Conservation (phyloP, 768 basidiomycete genomes). For the Mycena indigotica region DNA sequence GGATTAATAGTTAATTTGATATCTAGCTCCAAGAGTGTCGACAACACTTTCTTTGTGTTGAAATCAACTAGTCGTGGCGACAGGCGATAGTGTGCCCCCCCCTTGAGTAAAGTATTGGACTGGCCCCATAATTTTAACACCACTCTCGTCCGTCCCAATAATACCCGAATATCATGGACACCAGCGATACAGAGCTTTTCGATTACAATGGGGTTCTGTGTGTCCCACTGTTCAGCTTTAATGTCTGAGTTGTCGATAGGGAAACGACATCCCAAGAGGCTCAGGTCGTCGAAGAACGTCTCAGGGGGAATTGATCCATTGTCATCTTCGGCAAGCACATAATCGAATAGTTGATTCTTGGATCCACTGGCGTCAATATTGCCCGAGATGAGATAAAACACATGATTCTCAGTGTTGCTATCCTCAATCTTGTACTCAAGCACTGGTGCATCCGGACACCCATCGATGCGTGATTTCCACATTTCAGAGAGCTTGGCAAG, state of each 20-base stretch:
- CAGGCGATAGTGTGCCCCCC: slow-evolving; percentile 43
- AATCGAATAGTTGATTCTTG: slow-evolving; percentile 45
- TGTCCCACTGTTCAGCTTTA: slow-evolving; percentile 38
- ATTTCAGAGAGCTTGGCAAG: slow-evolving; percentile 46
- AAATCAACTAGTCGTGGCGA: slow-evolving; percentile 55
- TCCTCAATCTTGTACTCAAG: too few relatives aligned
- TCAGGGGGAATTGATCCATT: slow-evolving; percentile 42
- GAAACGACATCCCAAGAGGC: slow-evolving; percentile 46
- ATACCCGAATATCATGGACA: slow-evolving; percentile 39
- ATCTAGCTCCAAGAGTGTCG: slow-evolving; percentile 49
- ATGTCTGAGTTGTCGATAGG: slow-evolving; percentile 42
- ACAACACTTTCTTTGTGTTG: slow-evolving; percentile 48
- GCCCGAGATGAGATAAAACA: slow-evolving; percentile 46
- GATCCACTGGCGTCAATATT: slow-evolving; percentile 39
- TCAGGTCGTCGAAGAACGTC: slow-evolving; percentile 52
- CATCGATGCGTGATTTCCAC: slow-evolving; percentile 52
- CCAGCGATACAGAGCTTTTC: slow-evolving; percentile 44
- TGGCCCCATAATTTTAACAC: slow-evolving; percentile 43
- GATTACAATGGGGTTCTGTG: slow-evolving; percentile 42
- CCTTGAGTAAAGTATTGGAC: slow-evolving; percentile 29
- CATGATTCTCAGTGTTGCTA: slow-evolving; percentile 33
- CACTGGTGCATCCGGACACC: slow-evolving; percentile 50
- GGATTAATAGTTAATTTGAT: slow-evolving; percentile 32
- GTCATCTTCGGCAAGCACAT: slow-evolving; percentile 37
- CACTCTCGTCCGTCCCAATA: slow-evolving; percentile 37